phyloP scores from a whole-genome alignment of 306 rosid species.

The Benincasa hispida region DNA sequence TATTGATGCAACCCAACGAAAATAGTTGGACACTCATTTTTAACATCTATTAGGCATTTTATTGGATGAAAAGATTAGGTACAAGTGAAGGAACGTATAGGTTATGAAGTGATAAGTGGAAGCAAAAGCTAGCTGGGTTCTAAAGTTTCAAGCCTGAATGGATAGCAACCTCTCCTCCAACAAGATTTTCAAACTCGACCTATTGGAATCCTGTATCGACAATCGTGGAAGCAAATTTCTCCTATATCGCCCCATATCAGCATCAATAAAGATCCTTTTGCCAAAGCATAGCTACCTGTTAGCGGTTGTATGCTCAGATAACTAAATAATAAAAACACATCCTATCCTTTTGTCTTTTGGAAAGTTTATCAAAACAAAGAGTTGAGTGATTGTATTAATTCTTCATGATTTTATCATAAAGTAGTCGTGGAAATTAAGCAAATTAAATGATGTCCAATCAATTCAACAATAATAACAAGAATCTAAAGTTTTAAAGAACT shows the following conservation, averaged over 20 bases:
- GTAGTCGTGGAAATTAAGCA: too few species aligned
- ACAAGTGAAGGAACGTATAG: background rate
- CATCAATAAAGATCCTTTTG: background rate
- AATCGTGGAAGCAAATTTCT: slow-evolving; percentile 75
- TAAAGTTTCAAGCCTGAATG: slow-evolving; percentile 79
- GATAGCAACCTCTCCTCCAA: slow-evolving; percentile 89
- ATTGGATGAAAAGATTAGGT: background rate
- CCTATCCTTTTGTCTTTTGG: background rate
- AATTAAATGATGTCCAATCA: too few species aligned
- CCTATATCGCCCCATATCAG: slow-evolving; percentile 35
- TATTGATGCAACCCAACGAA: too few species aligned
- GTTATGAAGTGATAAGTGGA: background rate
- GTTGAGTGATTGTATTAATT: background rate
- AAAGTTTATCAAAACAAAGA: background rate
- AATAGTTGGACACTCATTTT: too few species aligned
- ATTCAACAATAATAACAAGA: too few species aligned
- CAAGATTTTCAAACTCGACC: slow-evolving; percentile 78
- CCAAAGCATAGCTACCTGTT: background rate
- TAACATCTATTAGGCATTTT: background rate
- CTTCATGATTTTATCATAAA: too few species aligned
- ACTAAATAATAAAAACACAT: background rate
- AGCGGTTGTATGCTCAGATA: too few species aligned
- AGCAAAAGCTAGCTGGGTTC: background rate
- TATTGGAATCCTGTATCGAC: slow-evolving; percentile 76
- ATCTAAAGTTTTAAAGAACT: too few species aligned